These are phyloP conservation scores for Eucalyptus regnans DNA, from an alignment of 345 rosid genomes.

Conservation along the genomic window DNA sequence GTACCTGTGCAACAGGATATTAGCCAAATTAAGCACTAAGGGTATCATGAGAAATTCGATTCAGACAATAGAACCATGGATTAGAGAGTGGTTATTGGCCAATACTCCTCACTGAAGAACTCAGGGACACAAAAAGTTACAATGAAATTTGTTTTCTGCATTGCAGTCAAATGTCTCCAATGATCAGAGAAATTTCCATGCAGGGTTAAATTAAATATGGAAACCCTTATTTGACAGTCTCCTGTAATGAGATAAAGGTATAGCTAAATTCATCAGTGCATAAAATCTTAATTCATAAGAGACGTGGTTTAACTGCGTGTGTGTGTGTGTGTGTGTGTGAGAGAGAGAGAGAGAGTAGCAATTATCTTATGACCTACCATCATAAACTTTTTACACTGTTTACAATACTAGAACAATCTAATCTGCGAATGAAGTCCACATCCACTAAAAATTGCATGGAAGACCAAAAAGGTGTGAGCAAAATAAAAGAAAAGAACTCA, in stretches of 20 bases:
- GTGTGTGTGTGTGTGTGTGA: not conserved
- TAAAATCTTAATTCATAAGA: not conserved
- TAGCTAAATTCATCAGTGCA: not conserved
- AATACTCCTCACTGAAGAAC: not conserved
- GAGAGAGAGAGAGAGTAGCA: not conserved
- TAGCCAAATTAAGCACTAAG: not conserved
- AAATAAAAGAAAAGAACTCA: not conserved
- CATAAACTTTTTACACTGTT: not conserved
- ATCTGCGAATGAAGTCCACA: not conserved
- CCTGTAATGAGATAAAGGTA: not conserved
- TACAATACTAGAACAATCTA: not conserved
- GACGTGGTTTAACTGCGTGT: not conserved
- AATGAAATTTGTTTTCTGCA: not conserved
- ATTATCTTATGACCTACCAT: not conserved
- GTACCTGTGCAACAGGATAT: conserved; percentile 25
- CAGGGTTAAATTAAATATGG: not conserved
- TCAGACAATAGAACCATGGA: not conserved
- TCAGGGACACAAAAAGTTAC: not conserved
- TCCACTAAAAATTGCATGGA: not conserved
- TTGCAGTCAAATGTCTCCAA: not conserved
- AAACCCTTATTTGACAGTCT: not conserved
- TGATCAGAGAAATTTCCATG: not conserved
- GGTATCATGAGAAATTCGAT: not conserved
- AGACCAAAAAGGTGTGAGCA: not conserved
- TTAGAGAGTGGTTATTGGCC: not conserved